These are phyloP conservation scores for Aspergillus fischeri DNA, from an alignment of 2,329 filamentous ascomycete species.

Conservation along the genomic window DNA sequence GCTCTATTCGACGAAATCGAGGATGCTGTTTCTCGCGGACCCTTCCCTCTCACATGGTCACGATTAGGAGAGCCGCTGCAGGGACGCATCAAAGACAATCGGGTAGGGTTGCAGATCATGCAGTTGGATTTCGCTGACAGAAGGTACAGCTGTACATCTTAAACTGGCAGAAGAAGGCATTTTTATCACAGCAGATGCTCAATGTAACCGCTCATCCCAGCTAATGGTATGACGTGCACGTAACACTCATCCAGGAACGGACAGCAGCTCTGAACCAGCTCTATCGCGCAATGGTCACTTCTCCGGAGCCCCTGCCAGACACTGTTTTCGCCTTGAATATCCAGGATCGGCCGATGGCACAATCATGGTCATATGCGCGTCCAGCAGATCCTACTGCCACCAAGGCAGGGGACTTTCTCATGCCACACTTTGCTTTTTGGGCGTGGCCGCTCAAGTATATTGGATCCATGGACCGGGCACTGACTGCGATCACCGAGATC, in stretches of 20 bases:
- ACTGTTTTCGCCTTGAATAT: not conserved
- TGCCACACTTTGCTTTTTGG: too few relatives aligned
- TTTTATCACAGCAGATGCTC: not conserved
- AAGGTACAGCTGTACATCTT: not conserved
- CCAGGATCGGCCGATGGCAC: not conserved
- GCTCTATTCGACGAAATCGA: not conserved
- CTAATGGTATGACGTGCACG: not conserved
- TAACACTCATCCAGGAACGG: not conserved
- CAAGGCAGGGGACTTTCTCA: not conserved
- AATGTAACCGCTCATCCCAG: not conserved
- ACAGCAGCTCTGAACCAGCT: not conserved
- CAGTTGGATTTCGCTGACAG: not conserved
- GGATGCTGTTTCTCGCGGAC: not conserved
- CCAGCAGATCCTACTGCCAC: not conserved
- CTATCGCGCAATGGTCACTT: not conserved
- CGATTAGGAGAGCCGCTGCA: not conserved
- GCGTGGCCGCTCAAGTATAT: too few relatives aligned
- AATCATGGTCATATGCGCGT: not conserved
- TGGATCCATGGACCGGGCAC: too few relatives aligned
- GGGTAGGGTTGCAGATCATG: not conserved
- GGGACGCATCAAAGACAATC: not conserved
- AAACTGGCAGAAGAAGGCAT: not conserved
- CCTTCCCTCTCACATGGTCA: not conserved
- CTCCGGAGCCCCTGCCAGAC: not conserved
- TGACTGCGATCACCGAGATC: too few relatives aligned